Percentiles rank a stretch among this genome's conserved stretches.
phyloP scores from a whole-genome alignment of 1,284 basidiomycete genomes.

The Earliella scabrosa region DNA sequence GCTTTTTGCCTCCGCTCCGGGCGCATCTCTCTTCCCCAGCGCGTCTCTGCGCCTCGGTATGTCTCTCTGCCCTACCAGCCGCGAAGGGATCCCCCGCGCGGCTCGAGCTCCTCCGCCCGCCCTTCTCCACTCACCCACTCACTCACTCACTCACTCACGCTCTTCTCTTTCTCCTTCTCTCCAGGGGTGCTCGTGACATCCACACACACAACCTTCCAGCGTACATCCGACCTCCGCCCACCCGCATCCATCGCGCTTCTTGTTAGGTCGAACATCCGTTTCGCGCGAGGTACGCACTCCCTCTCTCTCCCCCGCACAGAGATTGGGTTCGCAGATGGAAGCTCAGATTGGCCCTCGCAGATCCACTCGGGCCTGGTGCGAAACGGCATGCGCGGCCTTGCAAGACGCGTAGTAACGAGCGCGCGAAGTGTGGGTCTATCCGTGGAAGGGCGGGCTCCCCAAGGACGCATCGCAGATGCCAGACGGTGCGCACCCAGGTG shows the following conservation, averaged over 20 bases:
- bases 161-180: background rate
- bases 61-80: slow-evolving; percentile 13
- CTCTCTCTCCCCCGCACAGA: slow-evolving; percentile 20
- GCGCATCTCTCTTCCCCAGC: slow-evolving; percentile 25
- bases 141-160: background rate
- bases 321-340: slow-evolving; percentile 15
- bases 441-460: slow-evolving; percentile 52
- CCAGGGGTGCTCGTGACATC: slow-evolving; percentile 17
- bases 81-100: no score
- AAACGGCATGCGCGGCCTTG: slow-evolving; percentile 59
- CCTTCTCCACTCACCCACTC: background rate
- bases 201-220: slow-evolving; percentile 53
- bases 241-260: slow-evolving; percentile 76
- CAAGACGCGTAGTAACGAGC: slow-evolving; percentile 74
- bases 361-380: slow-evolving; percentile 43
- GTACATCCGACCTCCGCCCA: slow-evolving; percentile 69
- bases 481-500: background rate
- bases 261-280: slow-evolving; percentile 61
- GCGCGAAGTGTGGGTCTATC: slow-evolving; percentile 68
- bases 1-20: slow-evolving; percentile 14
- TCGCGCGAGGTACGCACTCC: slow-evolving; percentile 55
- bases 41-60: slow-evolving; percentile 21
- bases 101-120: no score
- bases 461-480: background rate
- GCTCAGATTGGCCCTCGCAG: slow-evolving; percentile 29